A percentile compares a stretch with the other conserved stretches of the same genome.
Evolutionary conservation across 2,329 filamentous ascomycete genomes (phyloP).

Genomic region (Pyricularia sp.): DNA sequence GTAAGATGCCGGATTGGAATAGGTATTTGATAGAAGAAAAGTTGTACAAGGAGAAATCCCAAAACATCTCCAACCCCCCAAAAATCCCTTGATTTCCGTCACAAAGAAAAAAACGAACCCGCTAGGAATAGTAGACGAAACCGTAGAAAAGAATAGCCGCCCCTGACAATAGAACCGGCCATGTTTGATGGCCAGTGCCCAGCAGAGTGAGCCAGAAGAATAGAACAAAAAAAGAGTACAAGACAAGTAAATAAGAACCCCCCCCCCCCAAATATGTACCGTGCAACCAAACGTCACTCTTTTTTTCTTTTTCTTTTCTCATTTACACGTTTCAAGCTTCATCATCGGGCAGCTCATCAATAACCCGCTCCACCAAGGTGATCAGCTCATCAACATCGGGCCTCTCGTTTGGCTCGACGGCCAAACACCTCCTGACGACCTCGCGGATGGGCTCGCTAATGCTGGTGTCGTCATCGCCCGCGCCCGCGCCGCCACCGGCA

Average conservation of each 20-base stretch:
- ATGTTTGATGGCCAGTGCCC: background rate
- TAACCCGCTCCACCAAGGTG: slow-evolving; percentile 62
- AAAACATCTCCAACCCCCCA: background rate
- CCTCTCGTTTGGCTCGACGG: slow-evolving; percentile 77
- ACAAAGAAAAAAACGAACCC: background rate
- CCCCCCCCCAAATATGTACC: background rate
- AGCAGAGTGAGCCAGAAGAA: background rate
- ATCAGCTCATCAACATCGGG: slow-evolving; percentile 84
- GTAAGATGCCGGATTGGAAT: background rate
- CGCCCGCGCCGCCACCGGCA: slow-evolving; percentile 16
- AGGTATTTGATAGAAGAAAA: background rate
- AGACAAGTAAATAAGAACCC: background rate
- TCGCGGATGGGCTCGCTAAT: slow-evolving; percentile 81
- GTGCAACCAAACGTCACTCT: background rate
- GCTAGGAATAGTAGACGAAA: background rate
- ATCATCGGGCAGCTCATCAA: slow-evolving; percentile 58
- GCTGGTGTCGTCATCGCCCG: slow-evolving; percentile 36
- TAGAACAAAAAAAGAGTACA: background rate
- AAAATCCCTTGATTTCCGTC: background rate
- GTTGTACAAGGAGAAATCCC: background rate
- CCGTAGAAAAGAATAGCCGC: background rate
- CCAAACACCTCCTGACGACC: slow-evolving; percentile 77
- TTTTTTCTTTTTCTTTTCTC: background rate
- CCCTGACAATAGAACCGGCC: background rate
- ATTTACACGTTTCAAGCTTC: slow-evolving; percentile 1